phyloP scores from a whole-genome alignment of 371 early-diverging fungal species.

The Mucor lusitanicus region DNA sequence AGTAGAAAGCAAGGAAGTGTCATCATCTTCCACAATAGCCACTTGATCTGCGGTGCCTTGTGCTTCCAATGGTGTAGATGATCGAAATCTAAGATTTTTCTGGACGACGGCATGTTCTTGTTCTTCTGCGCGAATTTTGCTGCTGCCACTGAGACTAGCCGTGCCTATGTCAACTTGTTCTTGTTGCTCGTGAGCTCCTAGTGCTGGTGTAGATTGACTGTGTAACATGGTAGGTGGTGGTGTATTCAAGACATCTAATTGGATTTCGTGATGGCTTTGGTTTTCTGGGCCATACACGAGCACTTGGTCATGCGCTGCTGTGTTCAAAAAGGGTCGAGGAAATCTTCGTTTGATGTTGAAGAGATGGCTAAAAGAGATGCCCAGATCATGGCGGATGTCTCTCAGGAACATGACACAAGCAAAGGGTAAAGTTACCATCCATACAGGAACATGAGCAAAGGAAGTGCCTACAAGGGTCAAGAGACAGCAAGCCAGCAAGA shows the following conservation, averaged over 20 bases:
- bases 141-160: background rate
- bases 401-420: constrained; percentile 52
- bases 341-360: background rate
- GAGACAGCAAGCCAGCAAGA: constrained; percentile 52
- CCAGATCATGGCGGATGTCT: constrained; percentile 52
- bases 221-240: background rate
- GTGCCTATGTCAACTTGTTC: background rate
- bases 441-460: constrained; percentile 65
- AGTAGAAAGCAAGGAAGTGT: background rate
- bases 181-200: background rate
- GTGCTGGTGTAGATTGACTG: background rate
- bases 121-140: background rate
- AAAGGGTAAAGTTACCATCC: constrained; percentile 74
- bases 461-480: constrained; percentile 64
- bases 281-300: background rate
- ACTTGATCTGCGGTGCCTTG: background rate
- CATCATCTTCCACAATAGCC: background rate
- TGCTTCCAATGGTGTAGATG: background rate
- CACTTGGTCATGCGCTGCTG: background rate
- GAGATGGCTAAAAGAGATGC: constrained; percentile 10
- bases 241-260: background rate
- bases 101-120: background rate
- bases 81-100: background rate
- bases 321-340: constrained; percentile 3
- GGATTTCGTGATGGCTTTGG: background rate